A percentile compares a stretch with the other conserved stretches of the same genome.
Evolutionary conservation across 345 rosid genomes (phyloP).

Genomic region (Bruguiera sexangula): DNA sequence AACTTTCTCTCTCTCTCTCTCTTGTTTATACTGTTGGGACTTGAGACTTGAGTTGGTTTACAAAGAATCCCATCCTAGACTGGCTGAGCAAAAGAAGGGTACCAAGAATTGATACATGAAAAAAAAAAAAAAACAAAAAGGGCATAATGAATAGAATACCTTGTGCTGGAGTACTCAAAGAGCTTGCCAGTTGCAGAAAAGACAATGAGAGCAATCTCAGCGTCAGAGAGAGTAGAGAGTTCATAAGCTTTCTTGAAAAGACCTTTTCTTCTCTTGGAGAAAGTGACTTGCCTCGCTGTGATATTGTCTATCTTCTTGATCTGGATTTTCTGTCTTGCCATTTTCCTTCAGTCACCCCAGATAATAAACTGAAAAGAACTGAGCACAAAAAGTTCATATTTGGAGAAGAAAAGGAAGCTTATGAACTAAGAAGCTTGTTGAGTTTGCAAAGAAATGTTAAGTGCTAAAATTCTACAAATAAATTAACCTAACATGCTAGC

Average conservation of each 20-base stretch:
- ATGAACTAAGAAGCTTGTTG: background rate
- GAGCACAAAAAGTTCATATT: background rate
- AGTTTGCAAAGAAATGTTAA: no score
- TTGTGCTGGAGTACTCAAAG: slow-evolving; percentile 39
- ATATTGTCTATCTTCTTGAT: slow-evolving; percentile 42
- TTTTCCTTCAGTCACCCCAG: slow-evolving; percentile 1
- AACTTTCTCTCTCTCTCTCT: no score
- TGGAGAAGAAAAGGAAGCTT: background rate
- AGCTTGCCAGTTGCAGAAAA: slow-evolving; percentile 45
- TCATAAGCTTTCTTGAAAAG: slow-evolving; percentile 48
- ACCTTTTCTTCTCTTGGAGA: slow-evolving; percentile 46
- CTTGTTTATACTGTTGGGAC: no score
- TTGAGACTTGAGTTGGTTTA: no score
- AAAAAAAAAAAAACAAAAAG: background rate
- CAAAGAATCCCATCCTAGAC: no score
- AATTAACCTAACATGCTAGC: no score
- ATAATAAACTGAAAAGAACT: background rate
- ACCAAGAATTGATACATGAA: background rate
- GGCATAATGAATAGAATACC: slow-evolving; percentile 17
- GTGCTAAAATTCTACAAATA: no score
- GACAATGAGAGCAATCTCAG: slow-evolving; percentile 37
- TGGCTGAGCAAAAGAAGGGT: background rate
- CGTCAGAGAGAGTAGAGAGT: slow-evolving; percentile 44
- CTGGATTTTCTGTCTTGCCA: slow-evolving; percentile 46
- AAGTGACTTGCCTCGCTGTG: slow-evolving; percentile 45